Evolutionary conservation across 352 stramenopile genomes (phyloP), one percentile per base, ranked within the genome.

Genomic region (Hyphochytrium catenoides): DNA sequence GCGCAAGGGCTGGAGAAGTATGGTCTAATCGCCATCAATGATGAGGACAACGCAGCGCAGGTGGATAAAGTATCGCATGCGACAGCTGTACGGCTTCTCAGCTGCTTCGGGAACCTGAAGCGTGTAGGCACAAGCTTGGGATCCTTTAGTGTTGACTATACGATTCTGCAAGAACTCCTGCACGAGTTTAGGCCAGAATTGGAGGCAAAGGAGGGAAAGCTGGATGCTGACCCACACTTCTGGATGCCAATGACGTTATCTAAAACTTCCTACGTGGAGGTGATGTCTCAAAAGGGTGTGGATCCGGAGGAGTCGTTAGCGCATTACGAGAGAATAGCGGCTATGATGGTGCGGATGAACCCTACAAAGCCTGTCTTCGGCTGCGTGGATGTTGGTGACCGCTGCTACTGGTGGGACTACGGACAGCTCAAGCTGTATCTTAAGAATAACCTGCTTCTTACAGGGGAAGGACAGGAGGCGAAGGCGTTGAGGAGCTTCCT

Each of bases 371-470:
- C 74, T 28, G 50, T 96, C 11, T 95, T 97, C 65, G 89, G 89
- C 39, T 90, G 85, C 21, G 83, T 97, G 1, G 79, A 97, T 50
- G 86, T 97, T 17, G 89, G 86, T 38, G 88, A 69, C 41, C 68
- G 91, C 41, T 83, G 92, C 16, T 95, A 90, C 65, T 97, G 88
- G 89, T 96, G 85, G 87, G 89, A 97, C 65, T 97, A 97, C 56
- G 89, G 89, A 27, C 84, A 93, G 54, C 61, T 96, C 26, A 93
- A 93, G 59, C 63, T 96, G n/a, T 97, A 96, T 59, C 70, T 89
- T 29, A 87, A 85, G 47, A 96, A 96, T 63, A 92, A 93, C 48
- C 55, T 73, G 3, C 61, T 95, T n/a, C 60, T 97, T 37, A 77
- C 82, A 29, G 59, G 93, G 47, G 47, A 55, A 0, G 63, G 65